These are phyloP conservation scores for Coemansia sp. DNA, from an alignment of 192 early-diverging fungal species.

Conservation along the genomic window DNA sequence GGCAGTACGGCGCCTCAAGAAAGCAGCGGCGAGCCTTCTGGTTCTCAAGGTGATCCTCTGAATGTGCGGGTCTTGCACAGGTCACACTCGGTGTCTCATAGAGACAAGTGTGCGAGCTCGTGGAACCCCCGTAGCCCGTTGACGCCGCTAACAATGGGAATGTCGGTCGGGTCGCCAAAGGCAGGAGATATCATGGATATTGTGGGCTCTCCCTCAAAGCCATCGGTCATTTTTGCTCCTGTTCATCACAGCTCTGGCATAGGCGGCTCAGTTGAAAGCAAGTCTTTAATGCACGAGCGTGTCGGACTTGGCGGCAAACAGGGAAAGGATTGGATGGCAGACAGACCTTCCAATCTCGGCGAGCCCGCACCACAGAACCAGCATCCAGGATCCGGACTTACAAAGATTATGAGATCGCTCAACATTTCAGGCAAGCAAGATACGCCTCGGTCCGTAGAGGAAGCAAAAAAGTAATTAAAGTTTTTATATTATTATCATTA, in stretches of 20 bases:
- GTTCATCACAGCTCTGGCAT: slow-evolving; percentile 18
- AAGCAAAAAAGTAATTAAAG: neutral
- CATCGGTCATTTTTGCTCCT: slow-evolving; percentile 34
- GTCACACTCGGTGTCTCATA: slow-evolving; percentile 6
- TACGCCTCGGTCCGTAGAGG: neutral
- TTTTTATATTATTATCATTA: neutral
- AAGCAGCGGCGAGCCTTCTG: neutral
- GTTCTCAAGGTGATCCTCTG: neutral
- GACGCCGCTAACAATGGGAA: slow-evolving; percentile 3
- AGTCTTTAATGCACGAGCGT: slow-evolving; percentile 22
- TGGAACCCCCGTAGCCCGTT: neutral
- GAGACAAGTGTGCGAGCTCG: neutral
- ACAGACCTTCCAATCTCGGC: slow-evolving; percentile 42
- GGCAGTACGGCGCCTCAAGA: neutral
- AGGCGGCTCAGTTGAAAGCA: slow-evolving; percentile 27
- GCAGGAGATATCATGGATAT: slow-evolving; percentile 31
- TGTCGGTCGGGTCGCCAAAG: slow-evolving; percentile 27
- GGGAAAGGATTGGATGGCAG: slow-evolving; percentile 51
- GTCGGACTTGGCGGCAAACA: slow-evolving; percentile 31
- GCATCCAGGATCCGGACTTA: slow-evolving; percentile 36
- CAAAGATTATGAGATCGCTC: slow-evolving; percentile 23
- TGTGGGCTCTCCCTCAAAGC: slow-evolving; percentile 26
- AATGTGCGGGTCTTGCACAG: slow-evolving; percentile 13
- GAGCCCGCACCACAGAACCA: slow-evolving; percentile 19
- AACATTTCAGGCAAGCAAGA: slow-evolving; percentile 16